Percentiles rank a stretch among this genome's conserved stretches.
phyloP scores from a whole-genome alignment of 305 asterid genomes.

The Vinca major region DNA sequence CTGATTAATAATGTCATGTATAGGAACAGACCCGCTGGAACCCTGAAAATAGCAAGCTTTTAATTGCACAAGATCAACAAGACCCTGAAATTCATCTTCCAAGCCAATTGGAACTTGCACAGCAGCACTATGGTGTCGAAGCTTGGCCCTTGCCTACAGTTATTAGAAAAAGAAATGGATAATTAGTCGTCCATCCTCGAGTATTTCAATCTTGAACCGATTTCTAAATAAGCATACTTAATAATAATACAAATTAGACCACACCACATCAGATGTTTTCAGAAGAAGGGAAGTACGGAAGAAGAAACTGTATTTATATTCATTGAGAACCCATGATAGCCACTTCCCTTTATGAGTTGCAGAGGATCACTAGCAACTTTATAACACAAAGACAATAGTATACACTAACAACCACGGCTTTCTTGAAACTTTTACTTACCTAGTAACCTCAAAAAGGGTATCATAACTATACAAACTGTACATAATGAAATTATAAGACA shows the following conservation, averaged over 20 bases:
- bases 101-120: slow-evolving; percentile 94
- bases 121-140: slow-evolving; percentile 97
- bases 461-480: background rate
- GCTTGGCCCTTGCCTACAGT: slow-evolving; percentile 77
- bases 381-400: background rate
- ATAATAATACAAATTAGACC: background rate
- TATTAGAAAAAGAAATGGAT: slow-evolving; percentile 1
- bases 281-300: no score
- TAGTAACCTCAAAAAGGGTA: background rate
- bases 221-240: background rate
- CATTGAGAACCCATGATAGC: no score
- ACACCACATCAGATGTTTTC: background rate
- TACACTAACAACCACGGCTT: background rate
- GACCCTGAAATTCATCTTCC: slow-evolving; percentile 96
- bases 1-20: background rate
- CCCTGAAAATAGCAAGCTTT: slow-evolving; percentile 82
- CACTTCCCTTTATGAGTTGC: no score
- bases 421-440: background rate
- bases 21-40: slow-evolving; percentile 62
- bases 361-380: background rate
- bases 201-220: background rate
- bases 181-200: slow-evolving; percentile 1
- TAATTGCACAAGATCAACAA: slow-evolving; percentile 76
- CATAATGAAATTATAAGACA: background rate
- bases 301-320: no score